Conservation (phyloP, 371 early-diverging fungal species). For the Mortierella sp. region DNA sequence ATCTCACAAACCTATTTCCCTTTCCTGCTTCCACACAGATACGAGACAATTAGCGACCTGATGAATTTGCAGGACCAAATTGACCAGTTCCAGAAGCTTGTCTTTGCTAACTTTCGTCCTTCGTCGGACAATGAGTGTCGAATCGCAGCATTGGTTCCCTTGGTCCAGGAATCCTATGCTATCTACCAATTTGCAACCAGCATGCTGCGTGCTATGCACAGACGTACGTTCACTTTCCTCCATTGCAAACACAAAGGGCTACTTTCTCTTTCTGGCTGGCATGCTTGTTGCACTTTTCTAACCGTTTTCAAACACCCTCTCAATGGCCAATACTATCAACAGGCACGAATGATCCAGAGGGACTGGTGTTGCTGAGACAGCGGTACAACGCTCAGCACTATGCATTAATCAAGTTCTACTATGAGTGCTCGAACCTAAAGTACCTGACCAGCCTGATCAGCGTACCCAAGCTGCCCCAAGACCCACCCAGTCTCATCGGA, state of each 20-base stretch:
- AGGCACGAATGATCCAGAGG: slow-evolving; percentile 84
- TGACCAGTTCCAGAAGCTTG: slow-evolving; percentile 90
- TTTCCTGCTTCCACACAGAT: slow-evolving; percentile 60
- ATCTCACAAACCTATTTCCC: neutral
- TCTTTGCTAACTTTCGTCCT: slow-evolving; percentile 90
- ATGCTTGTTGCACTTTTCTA: neutral
- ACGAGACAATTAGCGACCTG: slow-evolving; percentile 94
- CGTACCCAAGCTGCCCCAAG: slow-evolving; percentile 89
- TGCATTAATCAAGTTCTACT: slow-evolving; percentile 90
- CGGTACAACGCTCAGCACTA: slow-evolving; percentile 91
- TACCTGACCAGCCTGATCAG: slow-evolving; percentile 94
- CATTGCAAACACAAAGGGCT: no score
- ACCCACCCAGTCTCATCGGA: slow-evolving; percentile 80
- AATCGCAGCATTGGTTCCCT: slow-evolving; percentile 96
- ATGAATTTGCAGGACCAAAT: slow-evolving; percentile 92
- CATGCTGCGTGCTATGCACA: slow-evolving; percentile 97
- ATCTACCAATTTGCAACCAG: slow-evolving; percentile 96
- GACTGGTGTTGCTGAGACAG: slow-evolving; percentile 90
- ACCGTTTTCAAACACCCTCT: neutral
- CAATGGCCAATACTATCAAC: neutral
- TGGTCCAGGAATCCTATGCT: slow-evolving; percentile 96
- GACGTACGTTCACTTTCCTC: slow-evolving; percentile 70
- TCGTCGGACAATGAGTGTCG: slow-evolving; percentile 94
- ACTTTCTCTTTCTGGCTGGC: neutral
- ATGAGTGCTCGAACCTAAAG: slow-evolving; percentile 89